Base-by-base conservation (phyloP, 495 filamentous ascomycete species). In the Talaromyces ruber region DNA sequence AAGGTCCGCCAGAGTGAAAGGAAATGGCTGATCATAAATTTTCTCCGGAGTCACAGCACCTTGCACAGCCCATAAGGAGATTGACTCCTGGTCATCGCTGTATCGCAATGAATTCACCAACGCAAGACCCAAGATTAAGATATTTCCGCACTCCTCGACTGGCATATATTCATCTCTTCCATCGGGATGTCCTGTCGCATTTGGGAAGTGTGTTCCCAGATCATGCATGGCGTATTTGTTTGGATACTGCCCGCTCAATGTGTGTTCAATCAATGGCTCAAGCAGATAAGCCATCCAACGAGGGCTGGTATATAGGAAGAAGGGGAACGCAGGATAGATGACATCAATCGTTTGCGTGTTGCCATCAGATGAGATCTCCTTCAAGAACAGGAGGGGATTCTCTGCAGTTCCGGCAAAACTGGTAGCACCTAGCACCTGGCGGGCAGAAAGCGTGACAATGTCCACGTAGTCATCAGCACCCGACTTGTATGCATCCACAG, bases 321-420 rank as follows among this genome's bases (percentile, higher is more conserved):
- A 98, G 0, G 93, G 91, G 72, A 93, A 96, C 1, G 92, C 81
- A 0, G 93, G 93, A 81, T 96, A 98, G 67, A 98, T 97, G 68
- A 98, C 92, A 78, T 98, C 93, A 29, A 98, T 92, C 1, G 93
- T 98, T 67, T 98, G 92, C 75, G 88, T 89, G 69, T 98, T 97
- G 2, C 93, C 93, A 68, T 96, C 90, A 2, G 90, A 94, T 2
- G 91, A 95, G 60, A 98, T 98, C 72, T 98, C 93, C 71, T 98
- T 98, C 61, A 96, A 74, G 73, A 97, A 97, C 9, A 98, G 70
- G 55, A 97, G 84, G 0, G 93, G 91, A 63, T 86, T 78, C 2
- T 93, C 88, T 0, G 88, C 89, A 3, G 93, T 97, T 1, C 93
- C 93, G 0, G 91, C 84, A 69, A 98, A 97, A 50, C 85, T 86